phyloP scores from a whole-genome alignment of 805 yeast genomes.

The Pichia californica region DNA sequence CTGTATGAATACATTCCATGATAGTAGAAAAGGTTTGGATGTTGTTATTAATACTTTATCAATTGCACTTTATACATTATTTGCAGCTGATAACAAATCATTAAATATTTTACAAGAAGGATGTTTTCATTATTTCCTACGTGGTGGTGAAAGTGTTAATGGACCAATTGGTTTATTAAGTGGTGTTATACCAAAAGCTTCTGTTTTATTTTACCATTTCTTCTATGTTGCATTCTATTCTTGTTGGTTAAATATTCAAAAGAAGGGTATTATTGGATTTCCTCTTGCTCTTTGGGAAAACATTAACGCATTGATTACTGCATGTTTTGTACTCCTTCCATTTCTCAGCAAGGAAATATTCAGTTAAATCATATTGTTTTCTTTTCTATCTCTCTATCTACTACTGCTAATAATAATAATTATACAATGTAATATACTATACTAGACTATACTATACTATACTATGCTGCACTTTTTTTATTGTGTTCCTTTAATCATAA shows the following conservation, averaged over 20 bases:
- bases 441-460: no score
- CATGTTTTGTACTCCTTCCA: slow-evolving; percentile 75
- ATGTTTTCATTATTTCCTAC: slow-evolving; percentile 77
- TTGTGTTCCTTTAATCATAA: no score
- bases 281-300: slow-evolving; percentile 70
- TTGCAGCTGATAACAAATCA: slow-evolving; percentile 74
- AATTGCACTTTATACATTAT: slow-evolving; percentile 80
- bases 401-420: not conserved
- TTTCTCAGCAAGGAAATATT: slow-evolving; percentile 38
- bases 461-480: no score
- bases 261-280: slow-evolving; percentile 58
- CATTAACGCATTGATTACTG: slow-evolving; percentile 62
- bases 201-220: slow-evolving; percentile 73
- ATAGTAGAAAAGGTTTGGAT: slow-evolving; percentile 69
- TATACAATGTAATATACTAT: no score
- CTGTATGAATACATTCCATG: slow-evolving; percentile 62
- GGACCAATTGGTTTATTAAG: slow-evolving; percentile 81
- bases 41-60: slow-evolving; percentile 86
- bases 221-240: slow-evolving; percentile 86
- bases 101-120: slow-evolving; percentile 74
- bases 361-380: slow-evolving; percentile 11
- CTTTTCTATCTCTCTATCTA: no score
- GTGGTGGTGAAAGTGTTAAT: slow-evolving; percentile 73
- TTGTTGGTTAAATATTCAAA: slow-evolving; percentile 59
- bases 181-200: slow-evolving; percentile 75